Evolutionary conservation across 2,329 filamentous ascomycete genomes (phyloP).

Genomic region (Neocatenulostroma microsporum): DNA sequence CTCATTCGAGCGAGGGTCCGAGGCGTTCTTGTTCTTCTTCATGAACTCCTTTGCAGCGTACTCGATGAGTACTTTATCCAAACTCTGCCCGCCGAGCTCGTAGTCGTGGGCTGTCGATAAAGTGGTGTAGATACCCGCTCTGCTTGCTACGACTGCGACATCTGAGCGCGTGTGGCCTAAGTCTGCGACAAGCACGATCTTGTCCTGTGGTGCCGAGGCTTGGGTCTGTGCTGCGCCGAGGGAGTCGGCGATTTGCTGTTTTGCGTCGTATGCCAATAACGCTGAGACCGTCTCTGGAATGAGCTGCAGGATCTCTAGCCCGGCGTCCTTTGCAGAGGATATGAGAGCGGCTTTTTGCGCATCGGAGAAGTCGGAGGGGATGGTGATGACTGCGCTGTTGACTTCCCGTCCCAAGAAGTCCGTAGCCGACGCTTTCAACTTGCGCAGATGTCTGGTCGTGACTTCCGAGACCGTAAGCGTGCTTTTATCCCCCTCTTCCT

Average conservation of each 20-base stretch:
- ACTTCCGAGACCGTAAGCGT: conserved; percentile 71
- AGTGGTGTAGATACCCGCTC: conserved; percentile 93
- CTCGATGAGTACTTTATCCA: conserved; percentile 88
- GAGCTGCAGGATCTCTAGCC: conserved; percentile 83
- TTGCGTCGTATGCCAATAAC: conserved; percentile 80
- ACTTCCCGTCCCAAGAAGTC: conserved; percentile 91
- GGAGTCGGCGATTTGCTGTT: too few relatives aligned
- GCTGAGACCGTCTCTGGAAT: conserved; percentile 87
- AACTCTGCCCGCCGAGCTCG: conserved; percentile 74
- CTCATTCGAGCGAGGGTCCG: conserved; percentile 72
- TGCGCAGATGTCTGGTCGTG: conserved; percentile 73
- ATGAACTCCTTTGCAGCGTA: conserved; percentile 98
- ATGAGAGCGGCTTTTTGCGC: conserved; percentile 75
- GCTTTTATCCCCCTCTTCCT: conserved; percentile 44
- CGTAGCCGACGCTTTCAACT: conserved; percentile 72
- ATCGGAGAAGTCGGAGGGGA: conserved; percentile 88
- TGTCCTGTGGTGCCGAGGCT: conserved; percentile 68
- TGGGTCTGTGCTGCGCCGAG: conserved; percentile 41
- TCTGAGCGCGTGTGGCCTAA: conserved; percentile 89
- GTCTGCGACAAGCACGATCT: conserved; percentile 84
- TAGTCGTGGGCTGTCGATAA: conserved; percentile 93
- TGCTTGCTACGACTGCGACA: conserved; percentile 79
- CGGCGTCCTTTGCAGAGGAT: conserved; percentile 69
- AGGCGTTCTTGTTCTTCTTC: conserved; percentile 75
- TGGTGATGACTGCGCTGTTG: conserved; percentile 87